A percentile compares a stretch with the other conserved stretches of the same genome.
These are phyloP conservation scores for Lentinula lateritia DNA, from an alignment of 768 basidiomycete species.

Conservation along the genomic window DNA sequence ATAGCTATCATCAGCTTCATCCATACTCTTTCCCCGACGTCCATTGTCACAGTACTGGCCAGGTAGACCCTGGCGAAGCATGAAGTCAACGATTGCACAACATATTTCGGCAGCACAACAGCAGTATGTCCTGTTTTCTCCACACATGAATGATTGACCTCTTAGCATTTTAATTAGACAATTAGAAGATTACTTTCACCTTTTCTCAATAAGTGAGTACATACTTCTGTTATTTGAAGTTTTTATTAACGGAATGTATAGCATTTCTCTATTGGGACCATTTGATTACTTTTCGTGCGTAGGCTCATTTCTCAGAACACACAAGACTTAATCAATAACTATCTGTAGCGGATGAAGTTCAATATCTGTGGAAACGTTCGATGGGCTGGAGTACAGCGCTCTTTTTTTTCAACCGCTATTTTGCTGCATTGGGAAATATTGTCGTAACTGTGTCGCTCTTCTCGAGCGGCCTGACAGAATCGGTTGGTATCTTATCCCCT, in stretches of 20 bases:
- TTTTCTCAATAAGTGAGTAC: constrained; percentile 1
- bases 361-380: constrained; percentile 6
- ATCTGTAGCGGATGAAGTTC: not conserved
- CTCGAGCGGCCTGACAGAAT: not conserved
- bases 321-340: not conserved
- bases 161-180: not conserved
- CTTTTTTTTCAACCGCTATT: constrained; percentile 7
- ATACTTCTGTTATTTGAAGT: not conserved
- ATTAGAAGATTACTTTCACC: not conserved
- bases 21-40: not conserved
- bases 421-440: constrained; percentile 1
- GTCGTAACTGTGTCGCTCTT: constrained; percentile 2
- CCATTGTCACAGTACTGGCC: not conserved
- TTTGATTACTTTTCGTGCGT: not conserved
- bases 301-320: not conserved
- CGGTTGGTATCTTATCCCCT: not conserved
- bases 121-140: not conserved
- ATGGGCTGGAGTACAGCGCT: not conserved
- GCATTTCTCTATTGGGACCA: constrained; percentile 4
- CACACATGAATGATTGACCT: not conserved
- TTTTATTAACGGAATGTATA: not conserved
- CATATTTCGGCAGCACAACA: not conserved
- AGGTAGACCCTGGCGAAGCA: not conserved
- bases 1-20: not conserved
- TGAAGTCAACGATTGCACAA: not conserved